Conservation (phyloP, 768 basidiomycete genomes). For the Chlorophyllum brunneum region DNA sequence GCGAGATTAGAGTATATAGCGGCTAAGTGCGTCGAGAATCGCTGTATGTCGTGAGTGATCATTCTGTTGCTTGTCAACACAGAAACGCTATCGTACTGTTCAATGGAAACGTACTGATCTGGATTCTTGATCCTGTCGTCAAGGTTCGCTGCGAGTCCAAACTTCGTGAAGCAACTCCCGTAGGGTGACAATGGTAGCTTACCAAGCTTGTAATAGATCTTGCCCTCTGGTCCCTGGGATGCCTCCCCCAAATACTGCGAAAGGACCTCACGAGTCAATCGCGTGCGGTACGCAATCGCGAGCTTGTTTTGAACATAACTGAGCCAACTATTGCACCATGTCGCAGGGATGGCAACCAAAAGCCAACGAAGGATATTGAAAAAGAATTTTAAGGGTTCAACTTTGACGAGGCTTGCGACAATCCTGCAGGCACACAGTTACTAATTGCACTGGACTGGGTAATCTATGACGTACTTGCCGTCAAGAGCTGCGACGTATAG, state of each 20-base stretch:
- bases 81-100: neutral
- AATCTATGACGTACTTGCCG: constrained; percentile 59
- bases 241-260: constrained; percentile 79
- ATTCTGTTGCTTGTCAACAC: constrained; percentile 47
- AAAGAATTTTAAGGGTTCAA: constrained; percentile 73
- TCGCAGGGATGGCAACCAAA: constrained; percentile 87
- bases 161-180: constrained; percentile 1
- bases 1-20: constrained; percentile 94
- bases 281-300: constrained; percentile 81
- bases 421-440: constrained; percentile 49
- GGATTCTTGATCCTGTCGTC: constrained; percentile 96
- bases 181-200: constrained; percentile 20
- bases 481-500: constrained; percentile 93
- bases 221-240: constrained; percentile 60
- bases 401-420: constrained; percentile 91
- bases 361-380: constrained; percentile 88
- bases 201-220: constrained; percentile 94
- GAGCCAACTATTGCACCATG: constrained; percentile 90
- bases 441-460: neutral
- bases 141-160: constrained; percentile 64
- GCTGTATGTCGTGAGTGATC: constrained; percentile 94
- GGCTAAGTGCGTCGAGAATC: constrained; percentile 85
- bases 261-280: constrained; percentile 82
- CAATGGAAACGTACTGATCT: constrained; percentile 61
- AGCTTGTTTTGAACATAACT: constrained; percentile 93